Base-by-base conservation (phyloP, 306 rosid genomes). In the Lathyrus tuberosus region DNA sequence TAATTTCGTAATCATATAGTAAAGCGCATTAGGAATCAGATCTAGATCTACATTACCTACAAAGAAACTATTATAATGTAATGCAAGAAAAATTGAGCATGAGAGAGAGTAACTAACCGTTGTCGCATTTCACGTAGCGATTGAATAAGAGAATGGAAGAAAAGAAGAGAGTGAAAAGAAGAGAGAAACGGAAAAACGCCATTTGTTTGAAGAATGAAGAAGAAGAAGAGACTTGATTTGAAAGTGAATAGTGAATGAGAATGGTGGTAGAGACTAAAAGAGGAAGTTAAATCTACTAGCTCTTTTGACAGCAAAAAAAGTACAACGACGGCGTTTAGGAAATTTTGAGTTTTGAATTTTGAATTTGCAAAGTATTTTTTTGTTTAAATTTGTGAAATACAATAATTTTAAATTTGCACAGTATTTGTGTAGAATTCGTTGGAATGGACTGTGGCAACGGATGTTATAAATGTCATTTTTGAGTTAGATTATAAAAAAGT, bases 121-220 rank as follows among this genome's bases (percentile, higher is more conserved):
- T 42, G 38, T 84, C 89, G 75, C 89, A 77, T 37, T 70, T 73
- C 10, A 84, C 89, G 0, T 72, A 80, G 70, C 46, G 92, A 72
- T 53, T 84, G n/a, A 76, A 43, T 31, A 87, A 48, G 76, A 87
- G 68, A 78, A 79, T 12, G 75, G 86, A 79, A 48, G 75, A 80
- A 66, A 90, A 58, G 66, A 84, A 31, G 30, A 87, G 16, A 0
- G 73, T 63, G 47, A 78, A 35, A 28, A 84, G 40, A 31, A 82
- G 70, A 80, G 78, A 71, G 15, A 73, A 72, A 35, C 24, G 65
- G 4, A 67, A 16, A 41, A 76, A 78, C 38, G 73, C 81, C 96
- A 89, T 89, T 35, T 65, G 37, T 26, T 17, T 79, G 31, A 6
- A 54, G 10, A 35, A 20, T 20, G 76, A 51, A 61, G 60, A 26